Evolutionary conservation across 768 basidiomycete species (phyloP).

Genomic region (Mycena kentingensis): DNA sequence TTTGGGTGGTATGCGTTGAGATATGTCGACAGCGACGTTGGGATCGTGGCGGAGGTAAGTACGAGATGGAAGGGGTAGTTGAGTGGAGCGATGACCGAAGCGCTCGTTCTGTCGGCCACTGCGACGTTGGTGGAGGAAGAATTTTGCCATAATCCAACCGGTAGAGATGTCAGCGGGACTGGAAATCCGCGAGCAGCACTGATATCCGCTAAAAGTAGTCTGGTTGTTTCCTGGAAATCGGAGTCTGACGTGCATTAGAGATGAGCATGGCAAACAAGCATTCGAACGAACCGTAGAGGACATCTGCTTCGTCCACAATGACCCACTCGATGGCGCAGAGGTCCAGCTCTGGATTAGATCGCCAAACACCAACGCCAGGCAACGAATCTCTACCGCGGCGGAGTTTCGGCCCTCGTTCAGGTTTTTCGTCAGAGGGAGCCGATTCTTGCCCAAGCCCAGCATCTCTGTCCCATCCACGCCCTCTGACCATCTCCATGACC

Average conservation of each 20-base stretch:
- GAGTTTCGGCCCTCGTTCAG: slow-evolving; percentile 27
- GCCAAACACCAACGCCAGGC: slow-evolving; percentile 44
- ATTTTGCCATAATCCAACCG: slow-evolving; percentile 26
- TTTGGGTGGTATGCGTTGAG: slow-evolving; percentile 62
- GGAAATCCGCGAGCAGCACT: slow-evolving; percentile 58
- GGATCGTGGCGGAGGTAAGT: slow-evolving; percentile 86
- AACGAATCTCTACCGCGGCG: slow-evolving; percentile 40
- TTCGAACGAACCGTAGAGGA: slow-evolving; percentile 71
- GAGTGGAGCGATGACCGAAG: slow-evolving; percentile 29
- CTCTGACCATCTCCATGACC: slow-evolving; percentile 61
- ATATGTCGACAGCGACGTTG: slow-evolving; percentile 68
- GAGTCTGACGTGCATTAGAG: slow-evolving; percentile 50
- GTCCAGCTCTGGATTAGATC: slow-evolving; percentile 55
- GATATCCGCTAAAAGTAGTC: slow-evolving; percentile 69
- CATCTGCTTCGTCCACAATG: slow-evolving; percentile 88
- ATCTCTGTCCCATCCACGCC: slow-evolving; percentile 52
- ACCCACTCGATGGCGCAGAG: slow-evolving; percentile 83
- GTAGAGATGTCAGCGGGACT: slow-evolving; percentile 34
- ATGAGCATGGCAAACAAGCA: not conserved
- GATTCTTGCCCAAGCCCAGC: slow-evolving; percentile 31
- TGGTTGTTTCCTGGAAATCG: slow-evolving; percentile 79
- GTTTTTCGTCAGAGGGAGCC: slow-evolving; percentile 51
- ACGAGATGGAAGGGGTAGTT: slow-evolving; percentile 80
- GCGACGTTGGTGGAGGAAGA: slow-evolving; percentile 8
- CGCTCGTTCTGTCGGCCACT: not conserved